phyloP scores from a whole-genome alignment of 768 basidiomycete genomes.

The Boletus rufocinnamomeus region DNA sequence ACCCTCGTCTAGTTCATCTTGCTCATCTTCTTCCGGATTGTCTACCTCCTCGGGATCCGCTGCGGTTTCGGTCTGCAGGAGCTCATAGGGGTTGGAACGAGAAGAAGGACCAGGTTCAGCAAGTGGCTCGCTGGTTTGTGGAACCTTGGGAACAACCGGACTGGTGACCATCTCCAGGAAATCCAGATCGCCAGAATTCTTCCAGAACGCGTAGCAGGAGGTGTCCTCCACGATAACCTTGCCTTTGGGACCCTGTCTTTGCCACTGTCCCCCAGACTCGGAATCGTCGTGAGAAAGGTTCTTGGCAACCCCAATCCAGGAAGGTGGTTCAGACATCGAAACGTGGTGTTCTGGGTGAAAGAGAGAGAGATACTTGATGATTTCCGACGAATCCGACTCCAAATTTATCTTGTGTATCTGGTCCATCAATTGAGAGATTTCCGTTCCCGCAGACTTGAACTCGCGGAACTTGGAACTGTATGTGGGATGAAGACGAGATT shows the following conservation, averaged over 20 bases:
- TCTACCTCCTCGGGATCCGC: slow-evolving; percentile 6
- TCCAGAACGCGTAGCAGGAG: slow-evolving; percentile 56
- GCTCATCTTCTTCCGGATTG: neutral
- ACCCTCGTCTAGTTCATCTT: slow-evolving; percentile 14
- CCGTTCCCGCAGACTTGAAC: slow-evolving; percentile 47
- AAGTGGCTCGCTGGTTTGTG: neutral
- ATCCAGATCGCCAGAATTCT: slow-evolving; percentile 44
- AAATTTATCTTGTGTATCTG: slow-evolving; percentile 37
- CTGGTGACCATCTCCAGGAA: slow-evolving; percentile 39
- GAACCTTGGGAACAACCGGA: neutral
- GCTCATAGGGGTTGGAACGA: slow-evolving; percentile 21
- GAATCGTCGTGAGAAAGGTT: slow-evolving; percentile 17
- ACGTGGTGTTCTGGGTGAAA: slow-evolving; percentile 52
- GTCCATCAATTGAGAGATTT: slow-evolving; percentile 50
- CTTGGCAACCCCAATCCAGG: slow-evolving; percentile 44
- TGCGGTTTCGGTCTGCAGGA: slow-evolving; percentile 4
- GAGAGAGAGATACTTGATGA: slow-evolving; percentile 44
- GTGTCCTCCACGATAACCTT: slow-evolving; percentile 23
- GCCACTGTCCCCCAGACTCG: slow-evolving; percentile 36
- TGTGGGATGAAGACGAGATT: slow-evolving; percentile 42
- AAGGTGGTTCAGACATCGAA: slow-evolving; percentile 44
- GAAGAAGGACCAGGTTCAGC: slow-evolving; percentile 6
- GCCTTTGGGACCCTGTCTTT: slow-evolving; percentile 32
- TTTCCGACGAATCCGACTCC: slow-evolving; percentile 38
- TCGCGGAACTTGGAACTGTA: slow-evolving; percentile 37